Evolutionary conservation across 179 eudicot genomes (phyloP).

Genomic region (Gypsophila paniculata): DNA sequence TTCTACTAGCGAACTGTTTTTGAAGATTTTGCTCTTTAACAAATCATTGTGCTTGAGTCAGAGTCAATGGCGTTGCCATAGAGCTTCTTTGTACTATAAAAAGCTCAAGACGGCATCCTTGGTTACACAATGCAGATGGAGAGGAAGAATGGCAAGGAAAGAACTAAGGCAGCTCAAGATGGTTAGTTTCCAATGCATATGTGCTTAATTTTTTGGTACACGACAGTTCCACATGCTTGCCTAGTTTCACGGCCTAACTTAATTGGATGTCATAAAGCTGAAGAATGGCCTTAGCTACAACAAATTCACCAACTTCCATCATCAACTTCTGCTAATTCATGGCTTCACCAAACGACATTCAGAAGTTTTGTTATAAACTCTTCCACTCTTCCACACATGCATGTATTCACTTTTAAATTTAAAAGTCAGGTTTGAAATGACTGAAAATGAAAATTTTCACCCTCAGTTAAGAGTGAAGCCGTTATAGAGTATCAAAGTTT

Average conservation of each 20-base stretch:
- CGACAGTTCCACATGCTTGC: constrained; percentile 11
- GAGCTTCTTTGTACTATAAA: constrained; percentile 54
- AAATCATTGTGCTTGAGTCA: constrained; percentile 22
- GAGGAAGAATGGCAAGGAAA: constrained; percentile 64
- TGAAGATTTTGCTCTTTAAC: constrained; percentile 22
- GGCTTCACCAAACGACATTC: not conserved
- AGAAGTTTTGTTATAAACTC: too few relatives aligned
- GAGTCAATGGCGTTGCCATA: constrained; percentile 80
- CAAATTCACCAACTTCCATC: not conserved
- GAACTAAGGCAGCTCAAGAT: constrained; percentile 81
- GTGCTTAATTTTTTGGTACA: not conserved
- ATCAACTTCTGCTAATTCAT: constrained; percentile 2
- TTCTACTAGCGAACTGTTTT: constrained; percentile 14
- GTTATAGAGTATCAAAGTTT: too few relatives aligned
- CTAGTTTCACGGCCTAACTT: not conserved
- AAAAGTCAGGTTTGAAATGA: too few relatives aligned
- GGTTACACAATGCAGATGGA: constrained; percentile 82
- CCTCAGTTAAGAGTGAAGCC: too few relatives aligned
- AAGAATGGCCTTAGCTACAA: not conserved
- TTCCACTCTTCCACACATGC: too few relatives aligned
- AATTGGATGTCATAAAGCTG: not conserved
- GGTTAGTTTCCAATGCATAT: constrained; percentile 37
- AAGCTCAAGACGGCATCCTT: constrained; percentile 63
- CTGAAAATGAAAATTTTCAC: too few relatives aligned
- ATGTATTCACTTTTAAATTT: too few relatives aligned